Base-by-base conservation (phyloP, 352 stramenopile species). In the Poterioochromonas sp. region DNA sequence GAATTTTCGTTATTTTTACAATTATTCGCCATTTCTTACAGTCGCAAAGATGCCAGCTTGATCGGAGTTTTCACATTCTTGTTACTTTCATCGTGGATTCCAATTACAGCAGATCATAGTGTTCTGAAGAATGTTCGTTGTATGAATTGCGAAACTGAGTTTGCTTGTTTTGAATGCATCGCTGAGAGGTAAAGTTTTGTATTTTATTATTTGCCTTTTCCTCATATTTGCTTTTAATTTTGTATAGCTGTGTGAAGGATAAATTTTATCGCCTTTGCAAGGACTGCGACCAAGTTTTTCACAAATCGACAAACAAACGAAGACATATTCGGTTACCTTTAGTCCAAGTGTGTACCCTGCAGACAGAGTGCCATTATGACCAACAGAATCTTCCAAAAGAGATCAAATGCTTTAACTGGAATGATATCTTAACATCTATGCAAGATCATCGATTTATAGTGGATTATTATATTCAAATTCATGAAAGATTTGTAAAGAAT, bases 111-210 rank as follows among this genome's bases (percentile, higher is more conserved):
- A 20, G 44, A 53, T 20, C 8, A 20, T 20, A 53, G 44, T 53
- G 44, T 20, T 53, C 8, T 20, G 8, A 53, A 20, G 8, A 20
- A 1, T 69, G 2, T 26, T 12, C 32, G 22, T 12, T 69, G 60
- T 43, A 29, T 32, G 20, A 44, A 69, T 69, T 69, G 60, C 26
- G 60, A 69, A 41, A n/a, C 60, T 44, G 60, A 69, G n/a, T 40
- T 44, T 12, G 60, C 60, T 43, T 5, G 39, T 69, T 69, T 39
- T n/a, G n/a, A 44, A 44, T 69, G 60, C 41, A 20, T 43, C 1
- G 5, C 39, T 69, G 32, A 69, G 2, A 41, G 60, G 60, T 69
- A 44, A 32, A 11, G 11, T 18, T n/a, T n/a, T n/a, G n/a, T 1
- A 44, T 29, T 20, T 11, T 43, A 43, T 32, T 26, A 62, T 62